Conservation (phyloP, 495 filamentous ascomycete genomes). For the Neurospora tetraspora region DNA sequence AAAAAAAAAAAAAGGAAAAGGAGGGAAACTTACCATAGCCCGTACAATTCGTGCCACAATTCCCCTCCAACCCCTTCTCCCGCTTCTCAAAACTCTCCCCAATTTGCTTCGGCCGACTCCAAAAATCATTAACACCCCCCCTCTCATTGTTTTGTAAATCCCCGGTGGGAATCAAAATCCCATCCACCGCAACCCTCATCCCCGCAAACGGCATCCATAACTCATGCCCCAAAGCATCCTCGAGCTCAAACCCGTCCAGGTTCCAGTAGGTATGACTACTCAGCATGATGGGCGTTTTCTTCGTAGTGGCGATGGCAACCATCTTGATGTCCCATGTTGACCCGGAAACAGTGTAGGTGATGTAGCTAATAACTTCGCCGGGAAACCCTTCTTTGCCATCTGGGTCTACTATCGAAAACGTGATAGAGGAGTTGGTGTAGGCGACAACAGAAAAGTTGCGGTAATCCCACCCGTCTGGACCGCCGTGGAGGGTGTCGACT, state of each 20-base stretch:
- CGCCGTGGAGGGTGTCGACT: conserved; percentile 68
- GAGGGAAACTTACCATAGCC: conserved; percentile 55
- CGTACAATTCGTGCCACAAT: conserved; percentile 63
- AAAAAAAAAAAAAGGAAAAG: not conserved
- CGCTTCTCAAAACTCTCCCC: conserved; percentile 46
- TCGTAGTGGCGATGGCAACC: conserved; percentile 42
- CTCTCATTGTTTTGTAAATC: conserved; percentile 25
- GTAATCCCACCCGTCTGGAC: conserved; percentile 71
- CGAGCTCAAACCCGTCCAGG: conserved; percentile 66
- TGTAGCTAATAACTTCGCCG: conserved; percentile 66
- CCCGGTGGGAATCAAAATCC: conserved; percentile 54
- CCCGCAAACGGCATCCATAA: conserved; percentile 62
- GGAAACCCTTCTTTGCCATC: conserved; percentile 69
- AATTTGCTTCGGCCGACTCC: conserved; percentile 60
- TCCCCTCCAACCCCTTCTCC: conserved; percentile 42
- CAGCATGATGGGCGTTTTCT: conserved; percentile 59
- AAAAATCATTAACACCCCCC: conserved; percentile 64
- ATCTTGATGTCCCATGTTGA: conserved; percentile 47
- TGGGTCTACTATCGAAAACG: conserved; percentile 64
- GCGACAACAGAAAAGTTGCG: conserved; percentile 70
- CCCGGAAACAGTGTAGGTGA: conserved; percentile 54
- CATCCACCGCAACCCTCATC: conserved; percentile 62
- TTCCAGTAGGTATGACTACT: conserved; percentile 74
- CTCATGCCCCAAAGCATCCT: conserved; percentile 58
- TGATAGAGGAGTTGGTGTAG: conserved; percentile 54